Conservation (phyloP, 805 yeast genomes). For the Tetrapisispora taiwanensis region DNA sequence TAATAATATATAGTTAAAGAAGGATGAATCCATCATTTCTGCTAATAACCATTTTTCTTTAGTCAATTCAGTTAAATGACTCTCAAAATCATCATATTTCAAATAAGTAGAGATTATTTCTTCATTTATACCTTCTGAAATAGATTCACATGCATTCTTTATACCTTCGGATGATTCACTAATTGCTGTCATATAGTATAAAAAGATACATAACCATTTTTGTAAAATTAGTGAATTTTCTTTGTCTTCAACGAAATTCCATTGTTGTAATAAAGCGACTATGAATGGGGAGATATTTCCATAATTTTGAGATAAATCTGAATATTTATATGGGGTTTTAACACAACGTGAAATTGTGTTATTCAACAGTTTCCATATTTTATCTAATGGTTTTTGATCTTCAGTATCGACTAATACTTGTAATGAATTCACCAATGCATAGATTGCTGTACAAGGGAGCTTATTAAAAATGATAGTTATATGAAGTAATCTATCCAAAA, state of each 20-base stretch:
- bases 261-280: slow-evolving; percentile 58
- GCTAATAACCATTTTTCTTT: slow-evolving; percentile 12
- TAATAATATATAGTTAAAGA: slow-evolving; percentile 30
- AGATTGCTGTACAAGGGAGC: slow-evolving; percentile 44
- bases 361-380: slow-evolving; percentile 59
- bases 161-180: slow-evolving; percentile 46
- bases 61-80: background rate
- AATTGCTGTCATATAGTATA: slow-evolving; percentile 38
- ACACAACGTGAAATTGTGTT: slow-evolving; percentile 65
- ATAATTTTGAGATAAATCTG: slow-evolving; percentile 42
- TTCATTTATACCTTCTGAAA: slow-evolving; percentile 4
- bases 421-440: slow-evolving; percentile 45
- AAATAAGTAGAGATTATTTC: slow-evolving; percentile 9
- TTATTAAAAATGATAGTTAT: slow-evolving; percentile 48
- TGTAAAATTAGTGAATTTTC: slow-evolving; percentile 18
- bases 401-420: slow-evolving; percentile 10
- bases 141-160: slow-evolving; percentile 3
- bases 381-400: slow-evolving; percentile 13
- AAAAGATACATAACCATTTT: slow-evolving; percentile 43
- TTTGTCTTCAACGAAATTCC: slow-evolving; percentile 39
- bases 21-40: slow-evolving; percentile 17
- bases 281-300: slow-evolving; percentile 44
- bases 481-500: slow-evolving; percentile 39
- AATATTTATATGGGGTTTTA: slow-evolving; percentile 73
- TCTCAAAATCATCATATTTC: slow-evolving; percentile 11